Evolutionary conservation across 208 protist species (phyloP).

Genomic region (Leishmania lainsoni): DNA sequence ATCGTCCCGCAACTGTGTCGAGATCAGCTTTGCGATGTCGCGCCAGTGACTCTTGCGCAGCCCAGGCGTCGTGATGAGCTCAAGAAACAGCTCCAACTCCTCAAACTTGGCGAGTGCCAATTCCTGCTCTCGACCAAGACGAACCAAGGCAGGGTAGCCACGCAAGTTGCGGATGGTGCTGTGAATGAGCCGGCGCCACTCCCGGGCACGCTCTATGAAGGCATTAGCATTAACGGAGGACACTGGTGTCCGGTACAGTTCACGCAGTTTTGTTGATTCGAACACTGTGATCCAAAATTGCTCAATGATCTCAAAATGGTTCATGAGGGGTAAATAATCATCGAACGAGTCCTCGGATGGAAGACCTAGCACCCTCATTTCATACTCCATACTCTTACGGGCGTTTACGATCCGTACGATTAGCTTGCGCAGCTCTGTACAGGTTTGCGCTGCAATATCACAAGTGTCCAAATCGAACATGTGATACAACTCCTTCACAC

Average conservation of each 20-base stretch:
- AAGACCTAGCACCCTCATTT: slow-evolving; percentile 55
- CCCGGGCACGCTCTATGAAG: slow-evolving; percentile 78
- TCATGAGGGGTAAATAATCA: slow-evolving; percentile 54
- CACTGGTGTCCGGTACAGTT: slow-evolving; percentile 80
- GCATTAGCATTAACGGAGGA: slow-evolving; percentile 49
- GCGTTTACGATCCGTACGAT: slow-evolving; percentile 51
- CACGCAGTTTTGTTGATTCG: slow-evolving; percentile 55
- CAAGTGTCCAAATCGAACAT: slow-evolving; percentile 87
- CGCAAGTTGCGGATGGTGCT: slow-evolving; percentile 68
- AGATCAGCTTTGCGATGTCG: slow-evolving; percentile 75
- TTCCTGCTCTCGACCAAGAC: slow-evolving; percentile 84
- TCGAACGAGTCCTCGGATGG: slow-evolving; percentile 59
- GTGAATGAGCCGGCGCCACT: slow-evolving; percentile 80
- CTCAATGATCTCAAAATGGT: slow-evolving; percentile 81
- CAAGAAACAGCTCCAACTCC: slow-evolving; percentile 63
- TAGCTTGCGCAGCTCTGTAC: slow-evolving; percentile 71
- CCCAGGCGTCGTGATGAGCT: slow-evolving; percentile 72
- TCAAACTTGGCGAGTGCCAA: slow-evolving; percentile 80
- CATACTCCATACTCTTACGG: slow-evolving; percentile 61
- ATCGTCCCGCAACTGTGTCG: slow-evolving; percentile 54
- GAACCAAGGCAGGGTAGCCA: slow-evolving; percentile 64
- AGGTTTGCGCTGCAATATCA: slow-evolving; percentile 89
- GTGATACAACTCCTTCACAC: slow-evolving; percentile 80
- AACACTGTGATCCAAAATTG: slow-evolving; percentile 83
- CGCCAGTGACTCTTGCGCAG: slow-evolving; percentile 90